Conservation (phyloP, 2,329 filamentous ascomycete species). For the Myriosclerotinia scirpicola region DNA sequence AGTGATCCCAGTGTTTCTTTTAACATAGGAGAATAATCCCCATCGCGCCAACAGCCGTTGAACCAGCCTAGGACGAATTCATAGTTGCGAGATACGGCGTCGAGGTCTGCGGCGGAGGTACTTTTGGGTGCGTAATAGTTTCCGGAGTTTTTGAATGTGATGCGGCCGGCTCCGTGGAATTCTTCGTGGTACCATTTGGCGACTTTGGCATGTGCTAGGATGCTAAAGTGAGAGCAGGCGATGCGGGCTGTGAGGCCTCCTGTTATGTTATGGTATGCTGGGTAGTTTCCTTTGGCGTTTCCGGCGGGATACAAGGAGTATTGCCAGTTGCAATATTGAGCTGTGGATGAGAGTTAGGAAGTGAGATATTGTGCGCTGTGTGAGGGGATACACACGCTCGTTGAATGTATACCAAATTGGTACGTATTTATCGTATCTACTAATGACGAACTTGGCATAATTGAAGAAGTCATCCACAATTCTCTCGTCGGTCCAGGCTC, state of each 20-base stretch:
- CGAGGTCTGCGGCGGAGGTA: conserved; percentile 35
- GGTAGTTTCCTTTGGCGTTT: conserved; percentile 43
- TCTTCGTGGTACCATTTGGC: conserved; percentile 56
- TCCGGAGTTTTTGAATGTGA: conserved; percentile 48
- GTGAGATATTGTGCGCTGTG: conserved; percentile 24
- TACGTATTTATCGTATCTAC: conserved; percentile 52
- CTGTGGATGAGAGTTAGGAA: conserved; percentile 22
- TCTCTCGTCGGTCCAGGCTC: conserved; percentile 48
- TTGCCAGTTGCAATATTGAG: conserved; percentile 51
- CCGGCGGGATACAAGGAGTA: conserved; percentile 47
- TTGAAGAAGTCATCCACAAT: conserved; percentile 53
- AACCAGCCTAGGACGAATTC: conserved; percentile 51
- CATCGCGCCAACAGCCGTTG: conserved; percentile 48
- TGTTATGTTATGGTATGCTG: conserved; percentile 46
- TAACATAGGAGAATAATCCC: conserved; percentile 51
- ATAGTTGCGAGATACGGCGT: conserved; percentile 41
- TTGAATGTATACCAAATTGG: conserved; percentile 57
- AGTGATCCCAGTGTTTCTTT: conserved; percentile 48
- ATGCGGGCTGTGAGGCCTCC: conserved; percentile 45
- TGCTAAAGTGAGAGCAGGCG: conserved; percentile 47
- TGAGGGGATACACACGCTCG: conserved; percentile 44
- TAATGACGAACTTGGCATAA: conserved; percentile 54
- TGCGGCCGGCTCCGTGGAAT: conserved; percentile 50
- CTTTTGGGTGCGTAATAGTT: conserved; percentile 51
- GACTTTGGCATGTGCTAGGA: conserved; percentile 51